Evolutionary conservation across 192 early-diverging fungal genomes (phyloP).

Genomic region (Mortierella hygrophila): DNA sequence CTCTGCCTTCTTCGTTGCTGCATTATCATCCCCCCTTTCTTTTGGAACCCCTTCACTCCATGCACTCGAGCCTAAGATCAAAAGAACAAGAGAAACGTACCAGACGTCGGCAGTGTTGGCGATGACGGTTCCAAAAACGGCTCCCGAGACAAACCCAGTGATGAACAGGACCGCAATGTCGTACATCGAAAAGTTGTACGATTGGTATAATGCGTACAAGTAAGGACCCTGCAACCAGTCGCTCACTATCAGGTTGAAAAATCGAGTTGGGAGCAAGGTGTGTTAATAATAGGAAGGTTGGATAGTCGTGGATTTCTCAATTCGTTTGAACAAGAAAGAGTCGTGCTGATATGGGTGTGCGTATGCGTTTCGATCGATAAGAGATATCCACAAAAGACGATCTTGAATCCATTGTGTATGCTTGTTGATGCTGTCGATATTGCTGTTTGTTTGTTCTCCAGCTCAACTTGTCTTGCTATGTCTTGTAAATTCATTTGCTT

Average conservation of each 20-base stretch:
- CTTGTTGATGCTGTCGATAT: too few relatives aligned
- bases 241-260: constrained; percentile 24
- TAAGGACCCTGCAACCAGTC: constrained; percentile 77
- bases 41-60: too few relatives aligned
- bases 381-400: too few relatives aligned
- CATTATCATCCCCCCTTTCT: not conserved
- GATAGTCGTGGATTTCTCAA: too few relatives aligned
- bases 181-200: constrained; percentile 66
- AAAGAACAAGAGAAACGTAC: constrained; percentile 50
- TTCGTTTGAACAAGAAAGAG: too few relatives aligned
- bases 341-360: too few relatives aligned
- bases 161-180: constrained; percentile 79
- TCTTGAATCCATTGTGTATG: too few relatives aligned
- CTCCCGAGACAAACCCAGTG: constrained; percentile 77
- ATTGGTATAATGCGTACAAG: constrained; percentile 74
- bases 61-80: too few relatives aligned
- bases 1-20: not conserved
- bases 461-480: too few relatives aligned
- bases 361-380: too few relatives aligned
- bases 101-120: constrained; percentile 78
- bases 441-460: too few relatives aligned
- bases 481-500: not conserved
- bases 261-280: not conserved
- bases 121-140: constrained; percentile 77
- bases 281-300: not conserved